Evolutionary conservation across 2,329 filamentous ascomycete genomes (phyloP).

Genomic region (Neonectria ditissima): DNA sequence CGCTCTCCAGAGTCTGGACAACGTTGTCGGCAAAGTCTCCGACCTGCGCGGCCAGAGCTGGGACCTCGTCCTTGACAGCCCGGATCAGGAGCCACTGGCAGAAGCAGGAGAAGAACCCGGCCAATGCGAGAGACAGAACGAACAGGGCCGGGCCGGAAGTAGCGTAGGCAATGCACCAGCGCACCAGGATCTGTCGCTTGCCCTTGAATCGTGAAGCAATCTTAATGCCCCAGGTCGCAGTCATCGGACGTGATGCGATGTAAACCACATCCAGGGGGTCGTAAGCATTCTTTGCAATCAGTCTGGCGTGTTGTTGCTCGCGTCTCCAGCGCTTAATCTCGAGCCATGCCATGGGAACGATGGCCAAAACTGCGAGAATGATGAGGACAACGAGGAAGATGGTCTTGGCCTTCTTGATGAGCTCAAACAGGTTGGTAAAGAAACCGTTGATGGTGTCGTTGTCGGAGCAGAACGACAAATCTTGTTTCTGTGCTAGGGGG

Average conservation of each 20-base stretch:
- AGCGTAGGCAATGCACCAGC: slow-evolving; percentile 90
- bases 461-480: slow-evolving; percentile 88
- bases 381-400: slow-evolving; percentile 82
- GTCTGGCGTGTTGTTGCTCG: slow-evolving; percentile 75
- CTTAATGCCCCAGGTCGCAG: slow-evolving; percentile 78
- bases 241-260: slow-evolving; percentile 84
- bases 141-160: slow-evolving; percentile 89
- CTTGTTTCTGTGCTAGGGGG: slow-evolving; percentile 84
- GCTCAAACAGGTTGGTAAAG: slow-evolving; percentile 77
- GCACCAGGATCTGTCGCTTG: slow-evolving; percentile 76
- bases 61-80: slow-evolving; percentile 79
- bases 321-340: slow-evolving; percentile 83
- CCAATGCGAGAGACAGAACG: slow-evolving; percentile 83
- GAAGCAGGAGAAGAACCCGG: slow-evolving; percentile 84
- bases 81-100: slow-evolving; percentile 85
- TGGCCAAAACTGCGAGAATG: slow-evolving; percentile 77
- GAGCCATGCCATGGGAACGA: slow-evolving; percentile 81
- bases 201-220: slow-evolving; percentile 73
- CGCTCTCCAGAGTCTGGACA: slow-evolving; percentile 76
- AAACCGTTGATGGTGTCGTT: slow-evolving; percentile 86
- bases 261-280: slow-evolving; percentile 92
- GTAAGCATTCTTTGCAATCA: slow-evolving; percentile 74
- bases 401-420: slow-evolving; percentile 76
- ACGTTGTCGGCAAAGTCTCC: slow-evolving; percentile 84
- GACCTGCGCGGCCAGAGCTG: slow-evolving; percentile 79